phyloP scores from a whole-genome alignment of 1,284 basidiomycete species.

The Puccinia triticina region DNA sequence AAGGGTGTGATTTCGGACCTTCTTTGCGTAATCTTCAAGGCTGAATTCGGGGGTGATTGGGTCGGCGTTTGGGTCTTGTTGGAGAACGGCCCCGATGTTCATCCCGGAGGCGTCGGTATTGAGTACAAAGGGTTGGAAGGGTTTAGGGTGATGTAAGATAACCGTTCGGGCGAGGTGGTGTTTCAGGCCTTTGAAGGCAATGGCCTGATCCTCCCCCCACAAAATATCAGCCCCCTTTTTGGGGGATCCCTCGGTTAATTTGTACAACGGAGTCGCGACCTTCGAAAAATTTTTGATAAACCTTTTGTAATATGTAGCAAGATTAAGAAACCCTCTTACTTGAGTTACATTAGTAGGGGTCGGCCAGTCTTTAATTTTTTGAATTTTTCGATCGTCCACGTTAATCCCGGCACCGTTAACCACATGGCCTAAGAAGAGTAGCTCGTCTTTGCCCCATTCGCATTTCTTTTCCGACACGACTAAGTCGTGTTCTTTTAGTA shows the following conservation, averaged over 20 bases:
- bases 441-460: not conserved
- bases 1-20: not conserved
- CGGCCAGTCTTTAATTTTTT: constrained; percentile 8
- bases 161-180: not conserved
- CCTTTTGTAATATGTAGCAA: constrained; percentile 29
- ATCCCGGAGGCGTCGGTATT: constrained; percentile 9
- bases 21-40: not conserved
- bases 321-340: constrained; percentile 27
- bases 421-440: constrained; percentile 19
- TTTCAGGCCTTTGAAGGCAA: not conserved
- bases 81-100: constrained; percentile 28
- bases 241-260: not conserved
- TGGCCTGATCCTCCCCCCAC: not conserved
- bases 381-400: constrained; percentile 1
- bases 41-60: not conserved
- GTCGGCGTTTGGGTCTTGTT: constrained; percentile 8
- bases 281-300: constrained; percentile 35
- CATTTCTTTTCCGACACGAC: not conserved
- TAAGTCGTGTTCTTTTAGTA: not conserved
- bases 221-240: not conserved
- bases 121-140: not conserved
- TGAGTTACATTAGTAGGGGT: constrained; percentile 13
- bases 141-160: constrained; percentile 11
- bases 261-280: constrained; percentile 7
- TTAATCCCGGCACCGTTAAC: not conserved